Evolutionary conservation across 225 moss, liverwort and hornwort species (phyloP), one percentile per base, ranked within the genome.

Genomic region (Thuidium tamariscinum): DNA sequence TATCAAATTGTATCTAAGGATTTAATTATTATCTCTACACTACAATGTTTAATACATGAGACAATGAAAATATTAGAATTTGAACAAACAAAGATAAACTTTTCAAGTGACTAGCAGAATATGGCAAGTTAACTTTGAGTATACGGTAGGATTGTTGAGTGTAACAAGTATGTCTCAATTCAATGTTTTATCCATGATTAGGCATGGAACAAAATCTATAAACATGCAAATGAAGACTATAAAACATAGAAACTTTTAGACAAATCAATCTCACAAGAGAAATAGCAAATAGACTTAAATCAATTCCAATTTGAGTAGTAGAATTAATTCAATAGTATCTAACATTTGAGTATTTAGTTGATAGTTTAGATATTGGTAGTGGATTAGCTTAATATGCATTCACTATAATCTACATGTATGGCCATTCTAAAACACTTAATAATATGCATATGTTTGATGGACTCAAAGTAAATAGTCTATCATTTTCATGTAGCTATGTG

Each of bases 141-240:
- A 2, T 37, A 11, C 22, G 20, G 21, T 21, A 4, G 39, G 23
- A 2, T 23, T 67, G 2, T 23, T 23, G 0, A 4, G 1, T 11
- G 36, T 12, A 36, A 66, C 3, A 20, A 66, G 36, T 1, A 21
- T 36, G 11, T 66, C 2, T 36, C 11, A 66, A 66, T 66, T 21
- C 0, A 36, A 0, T 36, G 6, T 4, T 21, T 10, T 21, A 66
- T 36, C 36, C 2, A 21, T 21, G 1, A 21, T 36, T 21, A 11
- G 6, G 0, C 0, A 68, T 23, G 1, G 9, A 68, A 68, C 3
- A 39, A 13, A 22, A 39, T 39, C 7, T 39, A 68, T 7, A 1
- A 25, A 39, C 0, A 68, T 2, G 14, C 13, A 39, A 39, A 11
- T 68, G 13, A 39, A 68, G 7, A 23, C 23, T 68, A 13, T 7